Evolutionary conservation across 495 filamentous ascomycete genomes (phyloP).

Genomic region (Recurvomyces mirabilis): DNA sequence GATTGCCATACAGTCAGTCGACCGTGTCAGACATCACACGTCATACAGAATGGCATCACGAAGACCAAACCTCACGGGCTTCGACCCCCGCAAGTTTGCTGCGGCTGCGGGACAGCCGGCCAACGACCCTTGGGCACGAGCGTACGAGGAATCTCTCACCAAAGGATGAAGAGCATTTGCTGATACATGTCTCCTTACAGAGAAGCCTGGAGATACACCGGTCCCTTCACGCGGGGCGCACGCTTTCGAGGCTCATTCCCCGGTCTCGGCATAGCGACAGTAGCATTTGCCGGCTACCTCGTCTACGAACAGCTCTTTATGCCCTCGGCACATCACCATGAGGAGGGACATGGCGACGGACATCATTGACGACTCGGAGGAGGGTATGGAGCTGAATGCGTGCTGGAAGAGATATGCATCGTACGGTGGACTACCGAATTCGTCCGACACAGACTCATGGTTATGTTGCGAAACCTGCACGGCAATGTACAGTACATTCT

Average conservation of each 20-base stretch:
- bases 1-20: no score
- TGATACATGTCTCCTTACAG: constrained; percentile 34
- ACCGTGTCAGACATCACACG: neutral
- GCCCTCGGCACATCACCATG: constrained; percentile 59
- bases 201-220: constrained; percentile 88
- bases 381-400: no score
- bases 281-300: constrained; percentile 83
- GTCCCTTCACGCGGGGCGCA: constrained; percentile 76
- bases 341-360: no score
- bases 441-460: no score
- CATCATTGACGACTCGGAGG: no score
- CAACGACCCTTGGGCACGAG: constrained; percentile 80
- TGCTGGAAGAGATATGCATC: no score
- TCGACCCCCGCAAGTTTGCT: constrained; percentile 64
- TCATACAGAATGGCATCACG: constrained; percentile 35
- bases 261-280: constrained; percentile 80
- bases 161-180: neutral
- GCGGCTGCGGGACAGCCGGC: constrained; percentile 51
- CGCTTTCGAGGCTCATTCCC: constrained; percentile 79
- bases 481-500: no score
- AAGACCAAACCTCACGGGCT: constrained; percentile 65
- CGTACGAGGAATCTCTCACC: constrained; percentile 42
- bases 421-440: no score
- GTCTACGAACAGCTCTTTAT: constrained; percentile 78
- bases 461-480: no score